A percentile compares a stretch with the other conserved stretches of the same genome.
Conservation (phyloP, 805 yeast species). For the Pichia paraexigua region DNA sequence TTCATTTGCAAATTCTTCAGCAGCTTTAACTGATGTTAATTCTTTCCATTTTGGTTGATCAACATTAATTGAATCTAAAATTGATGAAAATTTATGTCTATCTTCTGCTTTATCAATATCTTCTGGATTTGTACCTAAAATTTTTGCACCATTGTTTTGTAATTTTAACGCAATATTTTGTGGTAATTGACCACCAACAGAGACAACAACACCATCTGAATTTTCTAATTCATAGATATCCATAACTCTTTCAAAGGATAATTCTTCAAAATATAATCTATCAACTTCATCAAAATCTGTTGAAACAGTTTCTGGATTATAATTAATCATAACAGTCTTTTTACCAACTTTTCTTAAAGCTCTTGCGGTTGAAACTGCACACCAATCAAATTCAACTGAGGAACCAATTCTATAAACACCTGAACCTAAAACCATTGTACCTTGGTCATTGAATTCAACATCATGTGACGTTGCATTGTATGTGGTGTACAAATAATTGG, state of each 20-base stretch:
- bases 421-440: constrained; percentile 94
- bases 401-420: constrained; percentile 99
- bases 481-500: constrained; percentile 92
- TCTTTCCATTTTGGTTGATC: constrained; percentile 99
- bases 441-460: constrained; percentile 78
- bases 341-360: constrained; percentile 82
- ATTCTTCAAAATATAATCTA: constrained; percentile 91
- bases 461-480: constrained; percentile 87
- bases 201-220: constrained; percentile 85
- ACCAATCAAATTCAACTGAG: constrained; percentile 98
- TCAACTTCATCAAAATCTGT: constrained; percentile 98
- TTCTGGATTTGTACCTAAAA: constrained; percentile 89
- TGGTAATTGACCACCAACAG: constrained; percentile 97
- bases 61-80: constrained; percentile 83
- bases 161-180: constrained; percentile 89
- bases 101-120: constrained; percentile 97
- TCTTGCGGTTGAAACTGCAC: constrained; percentile 96
- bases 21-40: constrained; percentile 77
- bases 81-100: constrained; percentile 94
- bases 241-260: constrained; percentile 91
- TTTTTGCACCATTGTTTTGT: constrained; percentile 76
- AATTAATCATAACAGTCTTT: constrained; percentile 92
- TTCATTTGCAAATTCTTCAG: constrained; percentile 72
- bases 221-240: constrained; percentile 92
- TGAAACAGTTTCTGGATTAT: constrained; percentile 97